Base-by-base conservation (phyloP, 805 yeast species). In the Millerozyma miso region DNA sequence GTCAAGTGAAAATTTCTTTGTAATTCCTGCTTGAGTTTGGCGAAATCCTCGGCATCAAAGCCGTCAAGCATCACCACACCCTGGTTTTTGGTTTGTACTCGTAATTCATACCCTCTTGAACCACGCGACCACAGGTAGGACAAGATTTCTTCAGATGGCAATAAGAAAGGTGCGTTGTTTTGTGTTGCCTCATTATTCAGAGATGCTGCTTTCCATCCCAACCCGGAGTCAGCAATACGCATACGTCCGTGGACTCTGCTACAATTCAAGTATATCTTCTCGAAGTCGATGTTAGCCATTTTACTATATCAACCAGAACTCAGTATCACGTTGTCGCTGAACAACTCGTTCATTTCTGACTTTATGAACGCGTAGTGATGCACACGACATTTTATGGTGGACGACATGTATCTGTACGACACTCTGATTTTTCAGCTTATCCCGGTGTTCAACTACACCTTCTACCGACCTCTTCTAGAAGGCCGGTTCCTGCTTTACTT, bases 221-320 rank as follows among this genome's bases (percentile, higher is more conserved):
- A 75, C 39, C 99, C 99, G n/a, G 95, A 82, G 49, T 86, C 93
- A 12, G 97, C 96, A 49, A 93, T 79, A 67, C 99, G 88, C 76
- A 91, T 83, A 54, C 95, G 83, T 18, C 99, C 99, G 37, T 80
- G 77, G 33, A 76, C 72, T 53, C 81, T 81, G 42, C 96, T 86
- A 63, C 86, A 96, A 64, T 93, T 90, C 61, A 88, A 71, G 61
- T 88, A 90, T 50, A 93, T 88, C 61, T 84, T 82, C 59, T 93
- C 98, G 62, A 87, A 93, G 64, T 91, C 97, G n/a, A 69, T 63
- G 45, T 81, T 74, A 52, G 64, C 71, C 75, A 69, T 70, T 23
- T 23, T 23, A n/a, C n/a, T 23, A 10, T 10, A 23, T 10, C 10
- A 23, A 7, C 29, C 10, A 23, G 29, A 23, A 7, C 29, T 10